These are phyloP conservation scores for Aspergillus chevalieri DNA, from an alignment of 2,329 filamentous ascomycete species.

Conservation along the genomic window DNA sequence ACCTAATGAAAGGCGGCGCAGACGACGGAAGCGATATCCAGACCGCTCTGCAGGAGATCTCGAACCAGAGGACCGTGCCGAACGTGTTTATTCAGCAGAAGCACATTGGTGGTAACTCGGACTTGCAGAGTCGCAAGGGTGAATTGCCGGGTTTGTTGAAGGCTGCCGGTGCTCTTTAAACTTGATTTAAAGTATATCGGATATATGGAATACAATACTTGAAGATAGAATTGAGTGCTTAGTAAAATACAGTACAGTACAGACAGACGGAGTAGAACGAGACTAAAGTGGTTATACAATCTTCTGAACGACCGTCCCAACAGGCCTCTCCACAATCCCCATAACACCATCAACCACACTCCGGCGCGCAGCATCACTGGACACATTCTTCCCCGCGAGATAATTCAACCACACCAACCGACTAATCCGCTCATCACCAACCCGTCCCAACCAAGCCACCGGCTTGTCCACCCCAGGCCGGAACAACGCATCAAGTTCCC, in stretches of 20 bases:
- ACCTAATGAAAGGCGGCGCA: slow-evolving; percentile 30
- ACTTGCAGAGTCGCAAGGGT: slow-evolving; percentile 61
- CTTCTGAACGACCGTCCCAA: slow-evolving; percentile 79
- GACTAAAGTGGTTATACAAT: slow-evolving; percentile 41
- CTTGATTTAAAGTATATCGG: slow-evolving; percentile 2
- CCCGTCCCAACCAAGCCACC: slow-evolving; percentile 59
- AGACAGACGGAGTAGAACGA: background rate
- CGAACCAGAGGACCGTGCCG: slow-evolving; percentile 80
- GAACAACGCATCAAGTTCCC: slow-evolving; percentile 62
- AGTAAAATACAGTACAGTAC: slow-evolving; percentile 4
- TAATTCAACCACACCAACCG: slow-evolving; percentile 85
- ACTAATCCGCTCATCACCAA: slow-evolving; percentile 73
- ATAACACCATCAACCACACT: slow-evolving; percentile 84
- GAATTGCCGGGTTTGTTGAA: slow-evolving; percentile 61
- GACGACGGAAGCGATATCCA: slow-evolving; percentile 81
- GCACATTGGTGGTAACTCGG: slow-evolving; percentile 96
- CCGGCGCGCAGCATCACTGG: slow-evolving; percentile 71
- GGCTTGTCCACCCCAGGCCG: slow-evolving; percentile 44
- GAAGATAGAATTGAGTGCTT: background rate
- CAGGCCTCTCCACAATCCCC: slow-evolving; percentile 77
- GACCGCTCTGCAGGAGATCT: slow-evolving; percentile 72
- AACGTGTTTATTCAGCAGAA: slow-evolving; percentile 89
- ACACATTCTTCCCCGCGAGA: slow-evolving; percentile 77
- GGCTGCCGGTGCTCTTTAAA: slow-evolving; percentile 57
- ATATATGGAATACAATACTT: background rate